Percentiles rank a stretch among this genome's conserved stretches.
Evolutionary conservation across 2,329 filamentous ascomycete genomes (phyloP).

Genomic region (Hymenoscyphus infarciens): DNA sequence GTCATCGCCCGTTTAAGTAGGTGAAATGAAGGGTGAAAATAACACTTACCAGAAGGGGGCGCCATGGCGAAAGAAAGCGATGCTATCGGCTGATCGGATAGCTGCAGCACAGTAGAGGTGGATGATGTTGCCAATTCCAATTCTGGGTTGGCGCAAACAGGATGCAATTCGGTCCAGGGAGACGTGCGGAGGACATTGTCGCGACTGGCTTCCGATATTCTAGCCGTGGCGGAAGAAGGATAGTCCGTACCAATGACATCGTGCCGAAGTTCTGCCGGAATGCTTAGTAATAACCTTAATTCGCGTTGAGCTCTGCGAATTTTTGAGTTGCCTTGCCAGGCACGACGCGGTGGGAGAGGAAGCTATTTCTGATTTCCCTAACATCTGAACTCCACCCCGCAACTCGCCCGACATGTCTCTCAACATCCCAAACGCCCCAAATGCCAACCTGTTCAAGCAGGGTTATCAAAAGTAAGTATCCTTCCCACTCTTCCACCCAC

Average conservation of each 20-base stretch:
- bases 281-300: slow-evolving; percentile 13
- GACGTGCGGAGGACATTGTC: slow-evolving; percentile 5
- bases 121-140: background rate
- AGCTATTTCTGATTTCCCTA: slow-evolving; percentile 8
- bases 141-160: background rate
- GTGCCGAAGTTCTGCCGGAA: background rate
- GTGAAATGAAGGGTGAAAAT: background rate
- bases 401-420: slow-evolving; percentile 69
- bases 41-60: slow-evolving; percentile 27
- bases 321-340: slow-evolving; percentile 12
- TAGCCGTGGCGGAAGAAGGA: too few relatives aligned
- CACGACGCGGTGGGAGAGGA: slow-evolving; percentile 11
- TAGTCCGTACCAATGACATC: background rate
- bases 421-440: slow-evolving; percentile 90
- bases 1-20: background rate
- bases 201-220: too few relatives aligned
- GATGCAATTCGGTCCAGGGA: background rate
- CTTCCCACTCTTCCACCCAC: slow-evolving; percentile 4
- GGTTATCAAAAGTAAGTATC: slow-evolving; percentile 78
- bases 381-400: background rate
- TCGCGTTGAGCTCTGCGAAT: slow-evolving; percentile 17
- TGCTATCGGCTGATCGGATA: background rate
- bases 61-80: slow-evolving; percentile 20
- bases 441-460: slow-evolving; percentile 88
- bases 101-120: background rate